Conservation (phyloP, 2,329 filamentous ascomycete genomes). For the Paecilomyces formosus region DNA sequence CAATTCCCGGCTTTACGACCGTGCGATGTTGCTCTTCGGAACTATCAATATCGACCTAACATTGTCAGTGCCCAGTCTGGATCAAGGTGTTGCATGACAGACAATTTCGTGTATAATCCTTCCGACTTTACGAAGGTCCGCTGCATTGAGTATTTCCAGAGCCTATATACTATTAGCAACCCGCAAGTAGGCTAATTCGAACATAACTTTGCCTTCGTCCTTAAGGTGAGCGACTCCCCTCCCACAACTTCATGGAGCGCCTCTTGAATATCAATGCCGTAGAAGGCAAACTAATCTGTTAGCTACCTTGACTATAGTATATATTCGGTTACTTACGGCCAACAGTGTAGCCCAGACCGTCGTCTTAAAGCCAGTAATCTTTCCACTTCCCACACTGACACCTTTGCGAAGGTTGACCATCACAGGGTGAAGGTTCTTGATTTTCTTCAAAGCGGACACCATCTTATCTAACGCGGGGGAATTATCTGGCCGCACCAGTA, state of each 20-base stretch:
- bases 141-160: conserved; percentile 52
- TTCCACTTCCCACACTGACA: conserved; percentile 48
- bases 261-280: conserved; percentile 63
- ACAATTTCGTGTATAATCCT: conserved; percentile 62
- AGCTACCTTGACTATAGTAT: conserved; percentile 3
- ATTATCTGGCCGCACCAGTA: conserved; percentile 64
- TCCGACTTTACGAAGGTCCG: conserved; percentile 58
- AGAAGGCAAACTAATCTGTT: conserved; percentile 56
- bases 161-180: conserved; percentile 35
- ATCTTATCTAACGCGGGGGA: conserved; percentile 48
- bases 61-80: conserved; percentile 6
- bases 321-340: conserved; percentile 29
- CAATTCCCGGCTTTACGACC: conserved; percentile 64
- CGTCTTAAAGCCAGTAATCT: conserved; percentile 50
- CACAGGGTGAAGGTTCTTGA: conserved; percentile 67
- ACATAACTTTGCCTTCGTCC: conserved; percentile 41
- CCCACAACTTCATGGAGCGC: conserved; percentile 51
- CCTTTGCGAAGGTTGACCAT: conserved; percentile 71
- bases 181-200: background rate
- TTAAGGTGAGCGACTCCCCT: conserved; percentile 45
- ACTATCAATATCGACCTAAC: conserved; percentile 66
- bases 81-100: conserved; percentile 4
- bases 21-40: conserved; percentile 65
- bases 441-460: conserved; percentile 55
- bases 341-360: conserved; percentile 68